Evolutionary conservation across 768 basidiomycete genomes (phyloP).

Genomic region (Rhodocollybia butyracea): DNA sequence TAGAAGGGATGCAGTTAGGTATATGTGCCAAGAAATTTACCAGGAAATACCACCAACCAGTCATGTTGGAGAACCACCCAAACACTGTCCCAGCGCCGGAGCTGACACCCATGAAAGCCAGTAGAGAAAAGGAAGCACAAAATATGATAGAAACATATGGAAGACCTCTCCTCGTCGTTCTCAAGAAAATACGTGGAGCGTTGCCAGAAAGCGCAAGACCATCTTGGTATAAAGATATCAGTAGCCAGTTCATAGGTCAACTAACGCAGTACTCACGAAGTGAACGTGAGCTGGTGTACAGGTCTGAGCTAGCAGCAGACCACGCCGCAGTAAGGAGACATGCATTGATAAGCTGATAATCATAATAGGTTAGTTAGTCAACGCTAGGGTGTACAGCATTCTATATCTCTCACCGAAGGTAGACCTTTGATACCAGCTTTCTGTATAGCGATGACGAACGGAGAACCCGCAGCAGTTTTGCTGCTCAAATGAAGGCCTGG

Average conservation of each 20-base stretch:
- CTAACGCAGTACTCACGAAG: slow-evolving; percentile 55
- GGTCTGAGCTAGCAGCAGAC: slow-evolving; percentile 87
- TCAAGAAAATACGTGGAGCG: slow-evolving; percentile 77
- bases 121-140: slow-evolving; percentile 59
- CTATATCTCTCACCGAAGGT: slow-evolving; percentile 57
- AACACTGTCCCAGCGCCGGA: slow-evolving; percentile 72
- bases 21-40: slow-evolving; percentile 44
- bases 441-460: slow-evolving; percentile 89
- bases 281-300: slow-evolving; percentile 86
- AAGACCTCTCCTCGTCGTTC: slow-evolving; percentile 67
- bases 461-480: slow-evolving; percentile 70
- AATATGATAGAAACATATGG: slow-evolving; percentile 73
- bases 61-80: slow-evolving; percentile 77
- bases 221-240: slow-evolving; percentile 39
- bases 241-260: neutral
- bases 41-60: slow-evolving; percentile 37
- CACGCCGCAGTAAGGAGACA: slow-evolving; percentile 86
- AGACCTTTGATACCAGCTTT: slow-evolving; percentile 83
- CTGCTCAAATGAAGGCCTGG: slow-evolving; percentile 44
- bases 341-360: slow-evolving; percentile 68
- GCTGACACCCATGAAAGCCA: slow-evolving; percentile 82
- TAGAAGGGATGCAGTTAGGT: slow-evolving; percentile 36
- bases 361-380: neutral
- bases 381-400: neutral
- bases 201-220: slow-evolving; percentile 78